Percentiles rank a stretch among this genome's conserved stretches.
phyloP scores from a whole-genome alignment of 257 asterid species.

The Linderniella brevidens region DNA sequence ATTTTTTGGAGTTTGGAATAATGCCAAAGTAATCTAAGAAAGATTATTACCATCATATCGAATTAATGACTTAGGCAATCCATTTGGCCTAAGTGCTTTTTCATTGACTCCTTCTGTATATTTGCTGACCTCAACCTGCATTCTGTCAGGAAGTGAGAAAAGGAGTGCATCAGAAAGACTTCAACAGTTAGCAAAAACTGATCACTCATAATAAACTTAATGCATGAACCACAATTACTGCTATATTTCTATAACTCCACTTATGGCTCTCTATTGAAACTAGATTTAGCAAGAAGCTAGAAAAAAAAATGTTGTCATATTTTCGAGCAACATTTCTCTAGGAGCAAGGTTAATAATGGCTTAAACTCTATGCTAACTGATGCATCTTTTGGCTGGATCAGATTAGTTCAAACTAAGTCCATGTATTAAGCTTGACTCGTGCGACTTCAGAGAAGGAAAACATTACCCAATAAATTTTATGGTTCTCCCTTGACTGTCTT shows the following conservation, averaged over 20 bases:
- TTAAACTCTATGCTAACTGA: too few species aligned
- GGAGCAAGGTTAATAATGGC: too few species aligned
- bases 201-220: neutral
- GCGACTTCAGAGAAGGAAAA: slow-evolving; percentile 4
- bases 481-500: slow-evolving; percentile 66
- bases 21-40: slow-evolving; percentile 7
- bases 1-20: slow-evolving; percentile 7
- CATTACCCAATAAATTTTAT: slow-evolving; percentile 86
- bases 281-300: too few species aligned
- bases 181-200: neutral
- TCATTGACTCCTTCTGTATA: slow-evolving; percentile 86
- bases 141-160: slow-evolving; percentile 30
- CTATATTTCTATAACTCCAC: too few species aligned
- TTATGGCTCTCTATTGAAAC: too few species aligned
- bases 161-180: neutral
- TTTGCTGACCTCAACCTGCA: slow-evolving; percentile 99
- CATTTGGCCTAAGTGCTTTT: slow-evolving; percentile 79
- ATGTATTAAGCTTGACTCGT: neutral
- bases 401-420: slow-evolving; percentile 1
- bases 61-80: slow-evolving; percentile 79
- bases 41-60: slow-evolving; percentile 67
- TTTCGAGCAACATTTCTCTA: too few species aligned
- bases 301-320: too few species aligned
- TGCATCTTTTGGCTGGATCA: neutral
- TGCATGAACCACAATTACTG: neutral